Evolutionary conservation across 1,284 basidiomycete genomes (phyloP).

Genomic region (Apiotrichum siamense): DNA sequence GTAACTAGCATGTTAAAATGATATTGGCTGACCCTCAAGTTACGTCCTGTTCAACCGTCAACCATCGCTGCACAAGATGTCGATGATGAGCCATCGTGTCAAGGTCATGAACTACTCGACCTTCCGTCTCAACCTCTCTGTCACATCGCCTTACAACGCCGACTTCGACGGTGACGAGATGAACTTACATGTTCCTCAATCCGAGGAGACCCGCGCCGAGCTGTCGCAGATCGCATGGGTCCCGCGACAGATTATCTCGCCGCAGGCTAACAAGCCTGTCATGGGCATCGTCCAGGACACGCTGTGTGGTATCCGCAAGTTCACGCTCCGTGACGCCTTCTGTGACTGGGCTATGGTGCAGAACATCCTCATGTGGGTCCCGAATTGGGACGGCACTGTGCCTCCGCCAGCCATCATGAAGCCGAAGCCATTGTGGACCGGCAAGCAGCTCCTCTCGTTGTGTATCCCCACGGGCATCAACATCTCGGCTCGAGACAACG

Average conservation of each 20-base stretch:
- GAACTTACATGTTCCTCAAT: conserved; percentile 99
- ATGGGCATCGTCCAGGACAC: conserved; percentile 99
- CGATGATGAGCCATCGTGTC: conserved; percentile 99
- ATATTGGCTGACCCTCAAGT: conserved; percentile 49
- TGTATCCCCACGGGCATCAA: conserved; percentile 95
- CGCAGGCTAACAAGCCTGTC: conserved; percentile 98
- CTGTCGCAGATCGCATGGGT: conserved; percentile 98
- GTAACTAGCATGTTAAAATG: conserved; percentile 40
- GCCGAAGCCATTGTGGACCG: conserved; percentile 95
- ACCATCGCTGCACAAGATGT: conserved; percentile 98
- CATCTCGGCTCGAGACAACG: conserved; percentile 64
- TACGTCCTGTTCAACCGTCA: conserved; percentile 98
- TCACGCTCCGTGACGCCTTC: conserved; percentile 90
- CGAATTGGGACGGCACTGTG: conserved; percentile 90
- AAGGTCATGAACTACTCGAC: conserved; percentile 98
- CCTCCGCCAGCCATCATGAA: conserved; percentile 93
- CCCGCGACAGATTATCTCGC: conserved; percentile 78
- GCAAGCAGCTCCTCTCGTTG: conserved; percentile 93
- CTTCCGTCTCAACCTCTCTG: conserved; percentile 51
- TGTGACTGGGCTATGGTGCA: conserved; percentile 91
- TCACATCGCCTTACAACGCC: conserved; percentile 61
- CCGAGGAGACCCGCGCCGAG: conserved; percentile 98
- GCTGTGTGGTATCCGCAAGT: conserved; percentile 93
- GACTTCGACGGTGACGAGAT: conserved; percentile 99
- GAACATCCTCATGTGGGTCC: conserved; percentile 95